These are phyloP conservation scores for Aspergillus wentii DNA, from an alignment of 495 filamentous ascomycete species.

Conservation along the genomic window DNA sequence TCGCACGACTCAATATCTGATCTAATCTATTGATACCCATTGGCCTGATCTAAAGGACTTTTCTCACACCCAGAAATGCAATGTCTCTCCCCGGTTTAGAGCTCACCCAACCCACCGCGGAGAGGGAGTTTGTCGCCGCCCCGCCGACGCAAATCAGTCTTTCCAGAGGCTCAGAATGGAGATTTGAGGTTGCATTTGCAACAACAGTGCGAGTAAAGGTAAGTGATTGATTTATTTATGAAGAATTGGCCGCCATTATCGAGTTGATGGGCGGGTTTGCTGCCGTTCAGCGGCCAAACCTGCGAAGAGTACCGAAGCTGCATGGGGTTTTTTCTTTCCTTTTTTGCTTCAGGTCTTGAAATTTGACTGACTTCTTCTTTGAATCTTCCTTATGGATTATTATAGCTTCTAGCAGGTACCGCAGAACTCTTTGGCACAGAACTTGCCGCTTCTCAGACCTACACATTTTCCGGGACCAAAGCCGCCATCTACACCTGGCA, in stretches of 20 bases:
- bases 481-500: constrained; percentile 87
- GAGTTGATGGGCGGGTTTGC: too few relatives aligned
- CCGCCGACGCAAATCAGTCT: constrained; percentile 43
- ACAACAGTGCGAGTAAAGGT: constrained; percentile 60
- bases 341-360: too few relatives aligned
- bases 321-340: too few relatives aligned
- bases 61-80: constrained; percentile 16
- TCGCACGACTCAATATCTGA: too few relatives aligned
- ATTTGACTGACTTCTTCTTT: constrained; percentile 16
- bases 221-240: too few relatives aligned
- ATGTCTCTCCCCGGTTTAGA: constrained; percentile 49
- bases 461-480: constrained; percentile 80
- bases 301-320: too few relatives aligned
- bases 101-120: constrained; percentile 38
- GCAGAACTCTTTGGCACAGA: constrained; percentile 97
- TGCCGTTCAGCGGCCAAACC: too few relatives aligned
- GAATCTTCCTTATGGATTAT: constrained; percentile 5
- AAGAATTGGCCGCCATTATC: too few relatives aligned
- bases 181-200: constrained; percentile 79
- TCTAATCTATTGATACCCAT: too few relatives aligned
- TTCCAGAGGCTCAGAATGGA: constrained; percentile 65
- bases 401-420: constrained; percentile 67
- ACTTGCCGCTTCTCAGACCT: constrained; percentile 72
- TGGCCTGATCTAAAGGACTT: too few relatives aligned
- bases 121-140: constrained; percentile 31